Conservation (phyloP, 129 eudicot species). For the Smallanthus sonchifolius region DNA sequence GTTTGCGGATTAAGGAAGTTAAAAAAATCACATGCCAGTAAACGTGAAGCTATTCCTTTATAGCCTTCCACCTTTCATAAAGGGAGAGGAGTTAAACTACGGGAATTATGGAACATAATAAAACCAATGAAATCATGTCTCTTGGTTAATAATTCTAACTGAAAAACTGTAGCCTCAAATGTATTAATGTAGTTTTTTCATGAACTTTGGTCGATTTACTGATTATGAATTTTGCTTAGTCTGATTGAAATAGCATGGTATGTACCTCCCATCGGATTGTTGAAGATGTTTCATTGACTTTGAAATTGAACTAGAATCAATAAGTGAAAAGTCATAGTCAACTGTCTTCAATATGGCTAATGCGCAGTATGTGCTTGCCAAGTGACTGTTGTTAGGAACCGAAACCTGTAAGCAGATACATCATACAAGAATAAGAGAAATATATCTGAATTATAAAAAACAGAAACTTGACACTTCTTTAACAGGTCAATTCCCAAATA, state of each 20-base stretch:
- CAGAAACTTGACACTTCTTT: not conserved
- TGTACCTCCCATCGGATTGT: constrained; percentile 89
- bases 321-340: constrained; percentile 63
- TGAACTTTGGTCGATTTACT: not conserved
- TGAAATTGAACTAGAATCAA: constrained; percentile 44
- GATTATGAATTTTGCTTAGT: not conserved
- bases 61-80: not conserved
- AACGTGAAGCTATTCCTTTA: not conserved
- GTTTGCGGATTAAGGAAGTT: not conserved
- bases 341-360: constrained; percentile 78
- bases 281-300: constrained; percentile 84
- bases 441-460: not conserved
- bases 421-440: not conserved
- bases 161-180: not conserved
- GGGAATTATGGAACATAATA: not conserved
- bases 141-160: not conserved
- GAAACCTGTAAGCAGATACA: constrained; percentile 41
- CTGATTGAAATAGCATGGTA: not conserved
- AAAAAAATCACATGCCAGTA: not conserved
- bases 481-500: not conserved
- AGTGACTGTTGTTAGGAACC: constrained; percentile 77
- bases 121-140: not conserved
- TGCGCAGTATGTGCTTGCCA: constrained; percentile 98
- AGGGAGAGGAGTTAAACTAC: not conserved
- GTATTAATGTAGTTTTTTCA: not conserved